phyloP scores from a whole-genome alignment of 2,329 filamentous ascomycete genomes.

The Cladosporium sp. region DNA sequence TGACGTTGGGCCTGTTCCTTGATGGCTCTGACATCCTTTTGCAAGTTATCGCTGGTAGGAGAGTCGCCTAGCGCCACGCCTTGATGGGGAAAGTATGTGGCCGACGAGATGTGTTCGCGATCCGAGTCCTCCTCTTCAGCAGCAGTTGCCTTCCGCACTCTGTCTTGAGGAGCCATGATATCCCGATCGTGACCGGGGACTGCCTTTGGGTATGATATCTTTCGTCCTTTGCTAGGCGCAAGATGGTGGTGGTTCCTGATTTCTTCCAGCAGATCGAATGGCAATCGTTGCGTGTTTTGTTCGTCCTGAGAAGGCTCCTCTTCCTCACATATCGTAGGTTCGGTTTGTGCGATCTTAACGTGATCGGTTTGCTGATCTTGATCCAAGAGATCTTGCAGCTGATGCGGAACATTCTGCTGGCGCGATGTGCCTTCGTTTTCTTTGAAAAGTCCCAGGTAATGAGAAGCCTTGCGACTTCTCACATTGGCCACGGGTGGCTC shows the following conservation, averaged over 20 bases:
- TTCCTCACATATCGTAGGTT: background rate
- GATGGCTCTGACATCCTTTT: background rate
- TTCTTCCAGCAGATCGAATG: conserved; percentile 51
- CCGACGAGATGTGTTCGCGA: conserved; percentile 83
- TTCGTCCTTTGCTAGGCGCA: conserved; percentile 43
- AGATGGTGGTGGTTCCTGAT: conserved; percentile 53
- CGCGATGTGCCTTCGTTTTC: conserved; percentile 31
- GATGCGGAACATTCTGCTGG: conserved; percentile 1
- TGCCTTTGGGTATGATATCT: conserved; percentile 38
- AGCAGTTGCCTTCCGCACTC: conserved; percentile 6
- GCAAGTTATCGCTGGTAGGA: conserved; percentile 23
- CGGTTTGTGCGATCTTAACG: background rate
- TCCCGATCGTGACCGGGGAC: conserved; percentile 19
- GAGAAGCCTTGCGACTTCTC: conserved; percentile 62
- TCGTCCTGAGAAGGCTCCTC: background rate
- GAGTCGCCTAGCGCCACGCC: conserved; percentile 43
- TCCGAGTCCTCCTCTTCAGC: conserved; percentile 62
- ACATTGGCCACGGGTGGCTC: conserved; percentile 50
- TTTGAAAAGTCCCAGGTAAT: conserved; percentile 61
- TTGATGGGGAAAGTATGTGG: conserved; percentile 76
- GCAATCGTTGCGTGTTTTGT: conserved; percentile 34
- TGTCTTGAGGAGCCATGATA: conserved; percentile 15
- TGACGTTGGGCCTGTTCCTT: conserved; percentile 16
- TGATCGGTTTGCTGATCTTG: conserved; percentile 2
- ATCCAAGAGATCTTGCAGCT: conserved; percentile 6